Conservation (phyloP, 352 stramenopile species). For the Phytophthora meadii region DNA sequence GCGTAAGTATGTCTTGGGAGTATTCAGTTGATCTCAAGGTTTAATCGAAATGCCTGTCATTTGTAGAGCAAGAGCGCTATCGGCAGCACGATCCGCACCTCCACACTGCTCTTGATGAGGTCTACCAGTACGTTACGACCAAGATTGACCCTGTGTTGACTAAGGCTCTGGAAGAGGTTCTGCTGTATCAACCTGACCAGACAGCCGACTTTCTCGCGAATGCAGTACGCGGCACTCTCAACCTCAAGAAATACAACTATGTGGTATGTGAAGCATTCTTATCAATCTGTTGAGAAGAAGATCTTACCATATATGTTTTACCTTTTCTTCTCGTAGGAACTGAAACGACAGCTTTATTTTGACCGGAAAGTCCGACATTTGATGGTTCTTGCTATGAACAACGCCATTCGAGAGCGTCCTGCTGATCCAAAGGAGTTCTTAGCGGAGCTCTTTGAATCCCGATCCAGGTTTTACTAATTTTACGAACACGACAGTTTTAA, state of each 20-base stretch:
- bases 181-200: conserved; percentile 82
- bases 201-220: conserved; percentile 74
- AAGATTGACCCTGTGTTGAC: conserved; percentile 69
- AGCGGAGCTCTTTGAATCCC: conserved; percentile 72
- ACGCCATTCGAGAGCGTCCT: conserved; percentile 67
- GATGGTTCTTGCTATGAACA: conserved; percentile 68
- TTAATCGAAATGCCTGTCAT: not conserved
- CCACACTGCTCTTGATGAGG: conserved; percentile 50
- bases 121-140: conserved; percentile 80
- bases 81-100: conserved; percentile 59
- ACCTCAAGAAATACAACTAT: conserved; percentile 80
- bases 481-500: not conserved
- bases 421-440: conserved; percentile 58
- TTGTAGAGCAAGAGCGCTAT: conserved; percentile 72
- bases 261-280: conserved; percentile 43
- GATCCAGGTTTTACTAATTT: conserved; percentile 70
- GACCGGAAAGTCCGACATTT: conserved; percentile 82
- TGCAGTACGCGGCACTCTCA: conserved; percentile 67
- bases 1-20: conserved; percentile 28
- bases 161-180: conserved; percentile 67
- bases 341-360: conserved; percentile 75
- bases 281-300: too few species aligned
- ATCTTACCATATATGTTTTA: not conserved
- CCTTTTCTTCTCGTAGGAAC: conserved; percentile 42
- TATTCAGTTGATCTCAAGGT: not conserved